These are phyloP conservation scores for Ceratobasidium sp. DNA, from an alignment of 1,284 basidiomycete species.

Conservation along the genomic window DNA sequence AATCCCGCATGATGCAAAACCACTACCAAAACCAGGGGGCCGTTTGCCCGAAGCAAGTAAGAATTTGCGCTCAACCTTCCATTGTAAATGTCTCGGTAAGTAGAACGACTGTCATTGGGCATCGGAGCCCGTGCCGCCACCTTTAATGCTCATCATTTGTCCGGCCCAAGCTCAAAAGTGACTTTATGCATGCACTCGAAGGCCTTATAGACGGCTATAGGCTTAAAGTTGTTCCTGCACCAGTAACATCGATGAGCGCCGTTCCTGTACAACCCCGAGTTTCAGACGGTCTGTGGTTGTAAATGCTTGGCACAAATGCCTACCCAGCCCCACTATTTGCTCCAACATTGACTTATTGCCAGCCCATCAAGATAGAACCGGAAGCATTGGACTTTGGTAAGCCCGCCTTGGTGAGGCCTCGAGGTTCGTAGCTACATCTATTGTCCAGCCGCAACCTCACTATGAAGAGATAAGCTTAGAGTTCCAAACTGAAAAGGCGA, in stretches of 20 bases:
- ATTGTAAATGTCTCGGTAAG: neutral
- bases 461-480: neutral
- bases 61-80: neutral
- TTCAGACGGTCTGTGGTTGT: conserved; percentile 2
- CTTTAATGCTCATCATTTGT: conserved; percentile 22
- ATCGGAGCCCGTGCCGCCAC: conserved; percentile 18
- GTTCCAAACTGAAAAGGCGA: neutral
- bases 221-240: conserved; percentile 44
- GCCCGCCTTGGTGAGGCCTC: conserved; percentile 36
- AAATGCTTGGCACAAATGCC: neutral
- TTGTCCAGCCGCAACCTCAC: conserved; percentile 30
- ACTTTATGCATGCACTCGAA: conserved; percentile 36
- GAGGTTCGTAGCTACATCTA: conserved; percentile 30
- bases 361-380: conserved; percentile 24
- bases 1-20: conserved; percentile 17
- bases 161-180: neutral
- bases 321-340: conserved; percentile 22
- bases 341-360: conserved; percentile 31
- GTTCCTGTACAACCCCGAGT: conserved; percentile 1
- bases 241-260: conserved; percentile 43
- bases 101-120: conserved; percentile 12
- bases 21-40: conserved; percentile 6
- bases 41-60: conserved; percentile 12
- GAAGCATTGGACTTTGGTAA: conserved; percentile 28
- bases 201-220: conserved; percentile 22